These are phyloP conservation scores for Trichoderma orchidacearum DNA, from an alignment of 495 filamentous ascomycete genomes.

Conservation along the genomic window DNA sequence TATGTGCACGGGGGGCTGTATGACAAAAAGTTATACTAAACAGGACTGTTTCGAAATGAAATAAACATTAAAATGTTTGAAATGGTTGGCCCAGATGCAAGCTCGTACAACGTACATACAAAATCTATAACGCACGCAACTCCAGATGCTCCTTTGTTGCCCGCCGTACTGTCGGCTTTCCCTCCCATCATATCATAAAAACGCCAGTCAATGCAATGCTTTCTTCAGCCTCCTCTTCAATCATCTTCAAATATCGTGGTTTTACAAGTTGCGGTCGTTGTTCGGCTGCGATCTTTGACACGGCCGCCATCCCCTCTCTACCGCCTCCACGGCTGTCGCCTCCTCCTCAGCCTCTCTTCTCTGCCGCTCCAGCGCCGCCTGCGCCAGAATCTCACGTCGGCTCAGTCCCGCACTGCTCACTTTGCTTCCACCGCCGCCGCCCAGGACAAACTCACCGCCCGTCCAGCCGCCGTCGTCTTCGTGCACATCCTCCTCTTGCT, in stretches of 20 bases:
- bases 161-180: no score
- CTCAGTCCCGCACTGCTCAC: constrained; percentile 15
- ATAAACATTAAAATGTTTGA: neutral
- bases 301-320: constrained; percentile 8
- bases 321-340: constrained; percentile 17
- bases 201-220: neutral
- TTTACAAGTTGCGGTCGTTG: neutral
- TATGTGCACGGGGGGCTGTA: no score
- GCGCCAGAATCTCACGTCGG: constrained; percentile 60
- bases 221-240: neutral
- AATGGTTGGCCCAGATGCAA: no score
- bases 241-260: neutral
- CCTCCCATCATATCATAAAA: neutral
- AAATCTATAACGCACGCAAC: no score
- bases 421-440: constrained; percentile 32
- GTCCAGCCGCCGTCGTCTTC: constrained; percentile 75
- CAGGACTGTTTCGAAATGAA: neutral
- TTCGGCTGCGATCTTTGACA: neutral
- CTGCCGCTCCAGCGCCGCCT: constrained; percentile 49
- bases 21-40: neutral
- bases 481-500: constrained; percentile 42
- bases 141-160: no score
- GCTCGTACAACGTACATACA: no score
- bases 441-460: constrained; percentile 78
- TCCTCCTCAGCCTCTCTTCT: constrained; percentile 39